Conservation (phyloP, 2,329 filamentous ascomycete genomes). For the Botrytis galanthina region DNA sequence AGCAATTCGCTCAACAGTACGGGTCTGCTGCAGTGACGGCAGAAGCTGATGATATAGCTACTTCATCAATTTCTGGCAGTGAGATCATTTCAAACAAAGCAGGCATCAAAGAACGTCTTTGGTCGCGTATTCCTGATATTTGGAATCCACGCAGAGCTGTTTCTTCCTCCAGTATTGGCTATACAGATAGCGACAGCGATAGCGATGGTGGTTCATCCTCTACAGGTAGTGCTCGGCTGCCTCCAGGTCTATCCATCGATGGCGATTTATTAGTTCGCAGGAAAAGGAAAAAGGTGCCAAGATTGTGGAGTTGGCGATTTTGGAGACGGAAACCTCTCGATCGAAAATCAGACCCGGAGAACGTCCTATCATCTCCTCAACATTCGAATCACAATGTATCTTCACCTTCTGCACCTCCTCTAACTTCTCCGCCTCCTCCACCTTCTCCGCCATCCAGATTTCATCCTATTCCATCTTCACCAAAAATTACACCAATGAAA, state of each 20-base stretch:
- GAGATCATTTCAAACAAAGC: background rate
- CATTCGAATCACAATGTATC: background rate
- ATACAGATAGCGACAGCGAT: background rate
- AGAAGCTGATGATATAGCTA: background rate
- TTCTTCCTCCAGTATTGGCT: background rate
- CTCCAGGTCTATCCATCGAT: background rate
- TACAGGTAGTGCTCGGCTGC: background rate
- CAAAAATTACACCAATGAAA: background rate
- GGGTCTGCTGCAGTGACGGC: background rate
- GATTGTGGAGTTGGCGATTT: background rate
- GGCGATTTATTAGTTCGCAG: background rate
- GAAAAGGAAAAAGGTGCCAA: background rate
- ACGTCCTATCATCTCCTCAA: background rate
- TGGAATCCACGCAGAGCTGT: background rate
- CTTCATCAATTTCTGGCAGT: background rate
- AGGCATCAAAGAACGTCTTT: background rate
- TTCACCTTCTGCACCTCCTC: background rate
- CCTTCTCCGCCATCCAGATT: background rate
- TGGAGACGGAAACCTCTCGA: background rate
- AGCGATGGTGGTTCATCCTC: background rate
- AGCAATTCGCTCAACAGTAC: slow-evolving; percentile 5
- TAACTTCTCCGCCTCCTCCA: too few relatives aligned
- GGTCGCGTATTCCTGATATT: background rate
- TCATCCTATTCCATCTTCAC: background rate
- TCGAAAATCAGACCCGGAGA: background rate